A percentile compares a stretch with the other conserved stretches of the same genome.
These are phyloP conservation scores for Pistacia vera DNA, from an alignment of 345 rosid genomes.

Conservation along the genomic window DNA sequence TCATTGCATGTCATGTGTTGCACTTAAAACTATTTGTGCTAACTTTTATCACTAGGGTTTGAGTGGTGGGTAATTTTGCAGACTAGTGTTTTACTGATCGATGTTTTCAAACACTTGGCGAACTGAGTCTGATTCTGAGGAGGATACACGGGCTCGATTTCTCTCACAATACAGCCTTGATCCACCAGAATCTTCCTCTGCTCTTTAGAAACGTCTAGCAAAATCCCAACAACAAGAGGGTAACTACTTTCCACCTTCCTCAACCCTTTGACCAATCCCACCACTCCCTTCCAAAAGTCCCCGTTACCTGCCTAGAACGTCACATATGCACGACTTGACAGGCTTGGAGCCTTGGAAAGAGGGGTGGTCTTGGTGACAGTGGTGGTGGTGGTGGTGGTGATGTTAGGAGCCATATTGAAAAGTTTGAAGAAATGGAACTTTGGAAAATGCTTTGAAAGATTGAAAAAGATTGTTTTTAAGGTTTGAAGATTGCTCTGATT, in stretches of 20 bases:
- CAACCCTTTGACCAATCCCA: constrained; percentile 72
- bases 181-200: constrained; percentile 51
- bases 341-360: constrained; percentile 1
- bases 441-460: not conserved
- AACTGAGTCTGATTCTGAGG: constrained; percentile 73
- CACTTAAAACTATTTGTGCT: too few relatives aligned
- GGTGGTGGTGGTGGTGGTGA: constrained; percentile 10
- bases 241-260: constrained; percentile 53
- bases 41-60: too few relatives aligned
- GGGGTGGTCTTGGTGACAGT: constrained; percentile 10
- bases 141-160: constrained; percentile 60
- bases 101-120: constrained; percentile 19
- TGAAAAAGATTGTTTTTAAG: not conserved
- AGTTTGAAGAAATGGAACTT: not conserved
- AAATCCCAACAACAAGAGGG: constrained; percentile 62
- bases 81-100: too few relatives aligned
- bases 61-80: too few relatives aligned
- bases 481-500: not conserved
- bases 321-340: constrained; percentile 39
- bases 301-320: constrained; percentile 74
- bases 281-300: constrained; percentile 72
- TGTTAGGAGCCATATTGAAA: constrained; percentile 32
- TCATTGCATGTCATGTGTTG: too few relatives aligned
- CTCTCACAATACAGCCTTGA: constrained; percentile 56
- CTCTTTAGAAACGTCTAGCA: constrained; percentile 69